Evolutionary conservation across 345 rosid species (phyloP).

Genomic region (Eutrema heterophyllum): DNA sequence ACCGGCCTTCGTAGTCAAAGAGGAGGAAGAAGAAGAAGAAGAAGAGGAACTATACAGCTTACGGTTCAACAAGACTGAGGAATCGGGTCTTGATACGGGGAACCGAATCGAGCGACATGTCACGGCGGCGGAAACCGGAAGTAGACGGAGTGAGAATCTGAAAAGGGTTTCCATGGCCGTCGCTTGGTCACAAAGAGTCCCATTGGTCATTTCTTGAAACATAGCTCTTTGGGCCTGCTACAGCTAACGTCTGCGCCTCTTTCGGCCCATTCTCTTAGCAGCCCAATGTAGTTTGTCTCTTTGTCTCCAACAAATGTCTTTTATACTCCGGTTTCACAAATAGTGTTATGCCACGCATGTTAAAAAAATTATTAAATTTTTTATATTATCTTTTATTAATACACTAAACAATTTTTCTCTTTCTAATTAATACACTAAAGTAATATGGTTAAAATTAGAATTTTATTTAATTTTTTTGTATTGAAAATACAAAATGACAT

Average conservation of each 20-base stretch:
- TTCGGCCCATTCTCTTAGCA: background rate
- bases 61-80: conserved; percentile 2
- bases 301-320: too few species aligned
- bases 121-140: conserved; percentile 38
- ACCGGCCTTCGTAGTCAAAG: conserved; percentile 62
- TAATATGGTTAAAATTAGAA: too few species aligned
- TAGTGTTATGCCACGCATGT: too few species aligned
- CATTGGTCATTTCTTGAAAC: conserved; percentile 8
- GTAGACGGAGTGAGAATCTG: conserved; percentile 50
- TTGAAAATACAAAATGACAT: too few species aligned
- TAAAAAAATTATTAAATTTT: too few species aligned
- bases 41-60: conserved; percentile 21
- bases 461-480: too few species aligned
- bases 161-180: conserved; percentile 49
- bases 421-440: too few species aligned
- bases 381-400: too few species aligned
- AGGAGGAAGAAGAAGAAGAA: conserved; percentile 35
- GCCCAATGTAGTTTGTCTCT: conserved; percentile 8
- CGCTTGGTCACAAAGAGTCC: background rate
- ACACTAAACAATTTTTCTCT: too few species aligned
- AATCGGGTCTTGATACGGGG: conserved; percentile 12
- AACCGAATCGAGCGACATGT: conserved; percentile 16
- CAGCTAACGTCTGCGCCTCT: background rate
- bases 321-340: too few species aligned
- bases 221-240: conserved; percentile 6